Conservation (phyloP, 2,329 filamentous ascomycete genomes). For the Aspergillus unguis region DNA sequence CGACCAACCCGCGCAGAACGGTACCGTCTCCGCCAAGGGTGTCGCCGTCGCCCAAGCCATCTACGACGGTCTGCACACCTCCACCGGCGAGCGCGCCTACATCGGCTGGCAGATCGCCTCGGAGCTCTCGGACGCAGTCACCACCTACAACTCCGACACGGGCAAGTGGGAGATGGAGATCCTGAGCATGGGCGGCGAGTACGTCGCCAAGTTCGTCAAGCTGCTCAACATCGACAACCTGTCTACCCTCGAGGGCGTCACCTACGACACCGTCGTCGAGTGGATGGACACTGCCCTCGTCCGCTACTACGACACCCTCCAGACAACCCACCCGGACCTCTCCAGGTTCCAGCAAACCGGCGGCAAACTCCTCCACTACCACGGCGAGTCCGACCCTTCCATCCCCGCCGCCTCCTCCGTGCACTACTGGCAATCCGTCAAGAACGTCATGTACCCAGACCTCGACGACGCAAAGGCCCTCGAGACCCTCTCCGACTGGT, state of each 20-base stretch:
- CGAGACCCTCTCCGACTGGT: conserved; percentile 50
- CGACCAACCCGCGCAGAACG: conserved; percentile 32
- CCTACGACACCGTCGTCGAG: conserved; percentile 55
- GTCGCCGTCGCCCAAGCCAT: conserved; percentile 36
- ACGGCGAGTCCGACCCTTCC: conserved; percentile 55
- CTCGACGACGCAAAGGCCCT: conserved; percentile 38
- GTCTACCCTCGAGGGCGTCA: conserved; percentile 46
- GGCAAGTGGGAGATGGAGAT: conserved; percentile 30
- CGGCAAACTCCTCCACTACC: conserved; percentile 58
- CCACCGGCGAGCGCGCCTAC: conserved; percentile 41
- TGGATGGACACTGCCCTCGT: conserved; percentile 53
- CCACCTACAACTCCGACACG: conserved; percentile 28
- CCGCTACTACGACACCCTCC: conserved; percentile 50
- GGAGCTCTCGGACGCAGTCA: conserved; percentile 26
- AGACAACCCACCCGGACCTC: conserved; percentile 55
- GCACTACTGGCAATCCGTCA: conserved; percentile 56
- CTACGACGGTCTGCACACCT: conserved; percentile 43
- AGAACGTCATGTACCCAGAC: conserved; percentile 48
- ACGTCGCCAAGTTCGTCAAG: conserved; percentile 30
- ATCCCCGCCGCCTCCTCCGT: conserved; percentile 55
- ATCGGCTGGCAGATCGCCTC: conserved; percentile 33
- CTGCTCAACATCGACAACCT: conserved; percentile 38
- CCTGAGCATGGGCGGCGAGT: conserved; percentile 39
- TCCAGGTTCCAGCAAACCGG: conserved; percentile 49
- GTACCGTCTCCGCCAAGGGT: conserved; percentile 27